These are phyloP conservation scores for Umbelopsis sp. DNA, from an alignment of 192 early-diverging fungal species.

Conservation along the genomic window DNA sequence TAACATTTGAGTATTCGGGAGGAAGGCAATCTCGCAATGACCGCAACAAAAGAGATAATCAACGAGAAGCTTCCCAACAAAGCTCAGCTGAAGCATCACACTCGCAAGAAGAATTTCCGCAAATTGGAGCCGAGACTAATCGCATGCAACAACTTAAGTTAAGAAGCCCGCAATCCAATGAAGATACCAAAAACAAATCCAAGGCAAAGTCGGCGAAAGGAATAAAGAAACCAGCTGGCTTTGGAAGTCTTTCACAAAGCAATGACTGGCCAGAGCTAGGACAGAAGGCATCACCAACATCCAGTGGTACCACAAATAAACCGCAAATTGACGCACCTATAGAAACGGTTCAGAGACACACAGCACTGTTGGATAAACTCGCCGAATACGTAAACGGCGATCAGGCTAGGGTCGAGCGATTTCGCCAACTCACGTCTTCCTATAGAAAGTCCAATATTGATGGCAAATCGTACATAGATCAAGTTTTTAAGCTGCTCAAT, in stretches of 20 bases:
- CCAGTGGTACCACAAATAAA: not conserved
- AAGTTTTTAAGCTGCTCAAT: slow-evolving; percentile 41
- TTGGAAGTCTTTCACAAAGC: slow-evolving; percentile 3
- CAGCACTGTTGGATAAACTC: slow-evolving; percentile 44
- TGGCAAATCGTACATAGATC: slow-evolving; percentile 45
- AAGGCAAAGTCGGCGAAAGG: not conserved
- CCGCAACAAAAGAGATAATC: slow-evolving; percentile 1
- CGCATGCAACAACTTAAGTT: slow-evolving; percentile 4
- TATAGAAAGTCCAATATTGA: slow-evolving; percentile 48
- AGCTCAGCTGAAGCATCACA: not conserved
- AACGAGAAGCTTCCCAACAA: slow-evolving; percentile 9
- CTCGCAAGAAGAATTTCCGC: slow-evolving; percentile 24
- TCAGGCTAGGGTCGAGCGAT: slow-evolving; percentile 45
- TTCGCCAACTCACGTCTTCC: slow-evolving; percentile 51
- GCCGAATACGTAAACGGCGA: slow-evolving; percentile 35
- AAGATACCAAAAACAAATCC: not conserved
- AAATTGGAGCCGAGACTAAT: slow-evolving; percentile 14
- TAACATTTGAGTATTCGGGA: slow-evolving; percentile 31
- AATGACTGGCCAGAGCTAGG: slow-evolving; percentile 33
- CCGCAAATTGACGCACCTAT: not conserved
- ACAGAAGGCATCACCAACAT: slow-evolving; percentile 1
- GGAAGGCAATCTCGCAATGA: slow-evolving; percentile 8
- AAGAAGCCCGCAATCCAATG: not conserved
- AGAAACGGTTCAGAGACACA: slow-evolving; percentile 37
- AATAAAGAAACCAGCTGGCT: slow-evolving; percentile 14